Base-by-base conservation (phyloP, 768 basidiomycete genomes). In the Russula virescens region DNA sequence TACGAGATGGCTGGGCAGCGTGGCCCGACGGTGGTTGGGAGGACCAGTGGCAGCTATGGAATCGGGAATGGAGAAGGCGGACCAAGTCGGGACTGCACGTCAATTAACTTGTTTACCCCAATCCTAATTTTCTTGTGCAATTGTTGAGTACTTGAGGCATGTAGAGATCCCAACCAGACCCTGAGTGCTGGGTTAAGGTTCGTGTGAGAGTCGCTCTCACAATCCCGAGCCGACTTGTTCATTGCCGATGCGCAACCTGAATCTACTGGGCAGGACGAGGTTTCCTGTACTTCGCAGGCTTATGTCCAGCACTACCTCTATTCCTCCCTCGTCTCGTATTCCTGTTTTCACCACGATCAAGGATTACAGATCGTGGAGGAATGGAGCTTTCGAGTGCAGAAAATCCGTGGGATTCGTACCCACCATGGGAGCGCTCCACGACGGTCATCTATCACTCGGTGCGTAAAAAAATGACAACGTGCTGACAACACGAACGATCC, bases 401-500 rank as follows among this genome's bases (percentile, higher is more conserved):
- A 81, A 85, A 70, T 80, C 84, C 1, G 92, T 99, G 6, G 97
- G 97, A 0, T 91, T 90, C 62, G 94, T 99, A n/a, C 84, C 97
- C 0, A 99, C 97, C 13, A 98, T 98, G 96, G 96, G 96, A 23
- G 96, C 96, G 2, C 75, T 99, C 47, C 97, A 99, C 72, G 85
- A 89, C 10, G 97, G 97, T 1, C 97, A 98, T 73, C 78, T 98
- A 47, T 84, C 89, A 57, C 85, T 99, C 40, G 91, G 96, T 97
- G 68, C 65, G 85, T 65, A 31, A 61, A 31, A n/a, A 16, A 31
- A 14, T 40, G 31, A n/a, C 34, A 54, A 55, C 45, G 60, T 38
- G n/a, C 40, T 26, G 19, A 55, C 54, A 58, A 59, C 60, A 64
- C 50, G 16, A 28, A 35, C 31, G 4, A 26, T 3, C 13, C 13